Evolutionary conservation across 352 stramenopile species (phyloP).

Genomic region (Phytophthora cactorum): DNA sequence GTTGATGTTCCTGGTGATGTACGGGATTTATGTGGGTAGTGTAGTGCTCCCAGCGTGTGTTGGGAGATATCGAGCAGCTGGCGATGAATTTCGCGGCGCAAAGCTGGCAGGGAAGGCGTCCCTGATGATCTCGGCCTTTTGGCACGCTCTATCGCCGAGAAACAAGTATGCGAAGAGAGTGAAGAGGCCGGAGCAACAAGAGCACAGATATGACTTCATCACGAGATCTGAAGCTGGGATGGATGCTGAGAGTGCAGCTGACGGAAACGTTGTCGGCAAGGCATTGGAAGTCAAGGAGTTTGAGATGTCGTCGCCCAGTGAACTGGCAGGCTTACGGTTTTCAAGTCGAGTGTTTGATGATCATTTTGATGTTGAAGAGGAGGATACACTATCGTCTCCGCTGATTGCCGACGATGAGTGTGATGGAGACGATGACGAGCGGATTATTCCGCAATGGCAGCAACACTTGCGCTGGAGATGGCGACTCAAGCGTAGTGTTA

Average conservation of each 20-base stretch:
- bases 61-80: constrained; percentile 30
- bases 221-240: constrained; percentile 35
- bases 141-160: constrained; percentile 64
- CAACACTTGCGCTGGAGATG: constrained; percentile 80
- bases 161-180: constrained; percentile 16
- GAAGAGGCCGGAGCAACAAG: constrained; percentile 19
- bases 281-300: constrained; percentile 6
- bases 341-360: constrained; percentile 60
- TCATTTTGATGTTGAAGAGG: constrained; percentile 62
- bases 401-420: constrained; percentile 62
- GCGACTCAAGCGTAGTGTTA: constrained; percentile 58
- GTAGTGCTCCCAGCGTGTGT: constrained; percentile 67
- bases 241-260: constrained; percentile 17
- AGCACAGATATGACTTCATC: constrained; percentile 54
- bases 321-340: constrained; percentile 39
- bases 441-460: constrained; percentile 64
- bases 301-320: constrained; percentile 33
- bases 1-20: constrained; percentile 57
- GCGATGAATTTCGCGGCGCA: constrained; percentile 16
- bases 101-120: constrained; percentile 25
- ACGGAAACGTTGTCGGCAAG: constrained; percentile 6
- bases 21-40: constrained; percentile 64
- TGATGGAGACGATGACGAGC: constrained; percentile 34
- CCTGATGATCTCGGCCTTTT: constrained; percentile 76
- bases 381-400: constrained; percentile 62